Conservation (phyloP, 2,329 filamentous ascomycete genomes). For the Teratosphaeria gauchensis region DNA sequence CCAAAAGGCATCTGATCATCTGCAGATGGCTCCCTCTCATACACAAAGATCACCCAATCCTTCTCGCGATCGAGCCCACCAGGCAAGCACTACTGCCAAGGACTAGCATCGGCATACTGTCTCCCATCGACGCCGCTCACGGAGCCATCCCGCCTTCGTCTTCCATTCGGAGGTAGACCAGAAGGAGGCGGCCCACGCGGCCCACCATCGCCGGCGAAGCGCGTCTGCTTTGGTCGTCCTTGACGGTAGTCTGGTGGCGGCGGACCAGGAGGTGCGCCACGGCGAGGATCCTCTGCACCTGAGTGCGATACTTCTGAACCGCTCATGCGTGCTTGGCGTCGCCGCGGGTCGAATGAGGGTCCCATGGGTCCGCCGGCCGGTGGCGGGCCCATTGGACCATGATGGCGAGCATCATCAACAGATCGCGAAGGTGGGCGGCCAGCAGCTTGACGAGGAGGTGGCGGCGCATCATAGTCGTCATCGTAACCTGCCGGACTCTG, state of each 20-base stretch:
- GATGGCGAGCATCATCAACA: neutral
- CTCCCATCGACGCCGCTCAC: conserved; percentile 13
- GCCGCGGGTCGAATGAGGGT: conserved; percentile 4
- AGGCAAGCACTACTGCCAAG: conserved; percentile 5
- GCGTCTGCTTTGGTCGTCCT: conserved; percentile 12
- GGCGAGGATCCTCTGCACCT: conserved; percentile 3
- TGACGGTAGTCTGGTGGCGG: neutral
- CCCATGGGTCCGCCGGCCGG: neutral
- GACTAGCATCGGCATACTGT: conserved; percentile 10
- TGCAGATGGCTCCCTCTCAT: neutral
- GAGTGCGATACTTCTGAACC: conserved; percentile 5
- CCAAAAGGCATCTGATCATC: neutral
- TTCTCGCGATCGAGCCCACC: neutral
- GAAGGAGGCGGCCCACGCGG: neutral
- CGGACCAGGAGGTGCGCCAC: neutral
- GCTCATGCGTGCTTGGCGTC: conserved; percentile 7
- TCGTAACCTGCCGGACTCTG: conserved; percentile 5
- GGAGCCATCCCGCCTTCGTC: conserved; percentile 1
- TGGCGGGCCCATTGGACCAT: neutral
- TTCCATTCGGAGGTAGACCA: neutral
- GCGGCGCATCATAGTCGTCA: conserved; percentile 1
- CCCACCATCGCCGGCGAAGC: conserved; percentile 10
- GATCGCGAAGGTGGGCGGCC: neutral
- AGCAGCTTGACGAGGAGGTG: conserved; percentile 1
- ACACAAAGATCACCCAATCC: neutral